Conservation (phyloP, 1,139 yeast species). For the Candida labiduridarum region DNA sequence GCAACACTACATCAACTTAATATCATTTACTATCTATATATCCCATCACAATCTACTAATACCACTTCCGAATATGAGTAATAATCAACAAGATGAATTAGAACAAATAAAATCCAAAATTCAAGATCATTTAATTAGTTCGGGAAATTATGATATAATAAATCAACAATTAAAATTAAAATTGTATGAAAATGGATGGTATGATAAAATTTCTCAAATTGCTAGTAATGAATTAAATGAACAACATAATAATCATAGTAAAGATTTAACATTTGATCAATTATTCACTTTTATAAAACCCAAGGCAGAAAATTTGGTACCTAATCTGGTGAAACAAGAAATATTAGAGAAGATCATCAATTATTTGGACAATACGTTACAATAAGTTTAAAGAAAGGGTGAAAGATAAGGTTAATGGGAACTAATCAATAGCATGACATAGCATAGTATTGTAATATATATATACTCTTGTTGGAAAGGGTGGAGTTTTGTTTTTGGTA, state of each 20-base stretch:
- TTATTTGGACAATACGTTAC: slow-evolving; percentile 59
- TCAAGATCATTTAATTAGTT: slow-evolving; percentile 68
- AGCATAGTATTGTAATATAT: background rate
- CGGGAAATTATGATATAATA: slow-evolving; percentile 79
- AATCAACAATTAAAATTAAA: slow-evolving; percentile 62
- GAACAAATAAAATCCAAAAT: slow-evolving; percentile 63
- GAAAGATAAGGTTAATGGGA: too few relatives aligned
- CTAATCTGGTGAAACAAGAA: slow-evolving; percentile 62
- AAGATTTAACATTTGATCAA: slow-evolving; percentile 40
- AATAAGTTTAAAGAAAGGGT: slow-evolving; percentile 18
- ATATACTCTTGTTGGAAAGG: too few relatives aligned
- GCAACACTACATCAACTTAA: background rate
- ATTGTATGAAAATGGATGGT: slow-evolving; percentile 84
- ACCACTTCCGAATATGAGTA: background rate
- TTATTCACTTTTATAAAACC: slow-evolving; percentile 60
- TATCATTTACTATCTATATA: background rate
- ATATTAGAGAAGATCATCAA: slow-evolving; percentile 58
- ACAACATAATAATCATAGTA: slow-evolving; percentile 35
- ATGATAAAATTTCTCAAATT: slow-evolving; percentile 66
- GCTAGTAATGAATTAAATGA: slow-evolving; percentile 45
- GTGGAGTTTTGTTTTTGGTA: too few relatives aligned
- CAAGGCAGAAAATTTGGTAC: slow-evolving; percentile 69
- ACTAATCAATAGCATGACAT: background rate
- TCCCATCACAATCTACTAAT: background rate
- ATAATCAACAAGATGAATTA: slow-evolving; percentile 39